A percentile compares a stretch with the other conserved stretches of the same genome.
These are phyloP conservation scores for Macrocybe gigantea DNA, from an alignment of 768 basidiomycete genomes.

Conservation along the genomic window DNA sequence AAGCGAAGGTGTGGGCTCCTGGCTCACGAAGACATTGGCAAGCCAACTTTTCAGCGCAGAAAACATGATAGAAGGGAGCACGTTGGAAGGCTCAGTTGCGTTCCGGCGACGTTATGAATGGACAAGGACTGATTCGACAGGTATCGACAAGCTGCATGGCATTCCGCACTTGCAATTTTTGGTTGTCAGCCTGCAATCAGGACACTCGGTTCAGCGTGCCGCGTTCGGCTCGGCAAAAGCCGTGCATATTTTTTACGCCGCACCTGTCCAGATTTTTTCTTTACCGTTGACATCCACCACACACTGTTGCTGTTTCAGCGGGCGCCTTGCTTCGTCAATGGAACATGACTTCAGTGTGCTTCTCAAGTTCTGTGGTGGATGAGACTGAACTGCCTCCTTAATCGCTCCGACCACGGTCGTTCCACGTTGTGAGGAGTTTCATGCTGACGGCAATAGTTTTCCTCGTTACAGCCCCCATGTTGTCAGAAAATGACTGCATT, in stretches of 20 bases:
- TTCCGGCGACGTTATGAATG: too few species aligned
- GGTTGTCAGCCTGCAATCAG: too few species aligned
- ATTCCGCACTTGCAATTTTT: not conserved
- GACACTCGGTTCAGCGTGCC: not conserved
- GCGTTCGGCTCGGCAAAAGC: conserved; percentile 10
- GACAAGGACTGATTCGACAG: too few species aligned
- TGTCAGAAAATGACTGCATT: too few species aligned
- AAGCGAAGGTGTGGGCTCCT: conserved; percentile 32
- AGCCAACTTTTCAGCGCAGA: conserved; percentile 24
- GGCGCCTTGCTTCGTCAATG: conserved; percentile 57
- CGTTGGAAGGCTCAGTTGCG: not conserved
- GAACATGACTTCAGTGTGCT: conserved; percentile 35
- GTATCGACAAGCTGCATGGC: not conserved
- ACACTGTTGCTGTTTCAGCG: conserved; percentile 27
- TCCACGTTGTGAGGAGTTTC: conserved; percentile 81
- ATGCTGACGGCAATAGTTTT: conserved; percentile 65
- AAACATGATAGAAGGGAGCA: conserved; percentile 16
- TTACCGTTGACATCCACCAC: conserved; percentile 26
- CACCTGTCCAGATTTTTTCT: conserved; percentile 5
- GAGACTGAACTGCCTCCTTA: conserved; percentile 61
- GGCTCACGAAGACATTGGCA: conserved; percentile 9
- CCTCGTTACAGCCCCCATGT: not conserved
- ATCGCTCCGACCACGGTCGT: conserved; percentile 73
- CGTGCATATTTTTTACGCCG: conserved; percentile 4
- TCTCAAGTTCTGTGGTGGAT: conserved; percentile 34